Base-by-base conservation (phyloP, 2,329 filamentous ascomycete genomes). In the Colletotrichum sansevieriae region DNA sequence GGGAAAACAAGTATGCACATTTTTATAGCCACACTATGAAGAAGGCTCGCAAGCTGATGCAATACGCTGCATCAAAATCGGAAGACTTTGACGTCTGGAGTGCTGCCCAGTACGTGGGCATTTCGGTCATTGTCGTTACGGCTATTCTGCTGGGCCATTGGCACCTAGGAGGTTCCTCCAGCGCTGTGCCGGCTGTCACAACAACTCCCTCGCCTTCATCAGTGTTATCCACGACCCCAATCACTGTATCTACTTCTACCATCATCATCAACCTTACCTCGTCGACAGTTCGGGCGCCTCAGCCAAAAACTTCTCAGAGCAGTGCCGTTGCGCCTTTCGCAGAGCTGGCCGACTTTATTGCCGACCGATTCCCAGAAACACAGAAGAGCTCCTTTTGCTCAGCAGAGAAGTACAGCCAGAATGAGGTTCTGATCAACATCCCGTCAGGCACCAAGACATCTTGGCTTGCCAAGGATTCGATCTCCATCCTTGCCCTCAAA, bases 391-490 rank as follows among this genome's bases (percentile, higher is more conserved):
- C 76, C 6, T 72, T 82, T n/a, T 87, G 84, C 75, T 81, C 81
- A 2, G 84, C 82, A 12, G 79, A 84, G 63, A 73, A 83, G 13
- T 74, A 81, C 67, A 81, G 83, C 65, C 79, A 81, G 62, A 83
- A 84, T 63, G 83, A 87, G 68, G 83, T 90, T 35, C 75, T 89
- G 58, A 82, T 90, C 58, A 84, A 82, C 58, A 84, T 90, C 12
- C 83, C 86, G 2, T 78, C 80, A 55, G 78, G 75, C 52, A 84
- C 80, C 73, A 89, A 84, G 76, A 82, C 81, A 51, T 79, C 79
- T 29, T 90, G 87, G 87, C 80, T 89, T 52, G 80, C 83, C 3
- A 87, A 84, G 73, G 83, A 87, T 37, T 88, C 88, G 37, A 83
- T 90, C 69, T 80, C 83, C 59, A 83, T 90, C 60, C 83, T 85